Evolutionary conservation across 805 yeast species (phyloP), one percentile per base, ranked within the genome.

Genomic region (Zygotorulaspora sp.): DNA sequence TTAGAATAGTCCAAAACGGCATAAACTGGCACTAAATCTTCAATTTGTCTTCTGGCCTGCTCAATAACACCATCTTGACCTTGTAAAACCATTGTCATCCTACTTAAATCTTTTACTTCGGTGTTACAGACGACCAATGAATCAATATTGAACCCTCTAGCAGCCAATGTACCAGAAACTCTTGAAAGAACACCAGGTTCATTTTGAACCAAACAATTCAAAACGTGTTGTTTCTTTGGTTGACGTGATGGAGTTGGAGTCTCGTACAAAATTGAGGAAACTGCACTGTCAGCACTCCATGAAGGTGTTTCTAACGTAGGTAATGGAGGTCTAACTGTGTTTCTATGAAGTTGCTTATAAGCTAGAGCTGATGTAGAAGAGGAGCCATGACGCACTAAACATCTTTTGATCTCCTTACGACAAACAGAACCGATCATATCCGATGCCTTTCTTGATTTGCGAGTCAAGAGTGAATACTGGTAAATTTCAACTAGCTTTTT

Each of bases 141-240:
- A 64, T 92, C 98, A 57, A 92, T 92, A 70, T 92, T 92, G 78
- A 92, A 92, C 12, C 98, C 98, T 63, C 98, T 77, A 26, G 97
- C 97, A 25, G 98, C 98, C 50, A 92, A 74, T 37, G 95, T 88
- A 38, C 97, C 96, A 5, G 97, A 83, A 29, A 92, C 85, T 38
- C 90, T 77, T 23, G 95, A 82, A 54, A 92, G 71, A 31, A 92
- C 98, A 73, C 98, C 98, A 6, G 98, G 97, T 67, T 92, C 98
- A 65, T 92, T 90, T 67, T 92, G 97, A 12, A 92, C 98, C 59
- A 92, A 74, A 69, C 98, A 92, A 74, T 90, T 92, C 61, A 92
- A 73, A 30, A 92, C 94, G 55, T 92, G 98, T 56, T 84, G 84
- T 50, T 83, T 80, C 51, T 74, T 71, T 28, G 88, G 85, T 25